Base-by-base conservation (phyloP, 169 alveolate species). In the Eimeria falciformis region DNA sequence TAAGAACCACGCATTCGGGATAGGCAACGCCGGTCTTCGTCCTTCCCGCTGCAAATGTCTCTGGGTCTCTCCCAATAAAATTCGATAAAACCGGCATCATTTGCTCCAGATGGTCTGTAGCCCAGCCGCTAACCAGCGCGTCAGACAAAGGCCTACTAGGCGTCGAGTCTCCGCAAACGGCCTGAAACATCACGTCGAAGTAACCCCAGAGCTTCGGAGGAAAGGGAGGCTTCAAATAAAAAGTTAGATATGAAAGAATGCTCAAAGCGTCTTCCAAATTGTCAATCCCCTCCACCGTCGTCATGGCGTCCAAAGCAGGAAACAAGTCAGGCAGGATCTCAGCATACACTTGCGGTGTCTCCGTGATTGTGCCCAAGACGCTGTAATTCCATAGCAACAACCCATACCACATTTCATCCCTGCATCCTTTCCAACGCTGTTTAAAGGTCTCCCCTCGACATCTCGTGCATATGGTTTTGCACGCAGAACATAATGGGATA, bases 171-270 rank as follows among this genome's bases (percentile, higher is more conserved):
- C 53, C 62, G 29, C 92, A 65, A 9, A 85, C 84, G 2, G 84
- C 92, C 3, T 66, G 47, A 55, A 18, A 55, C 2, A 85, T 37
- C 3, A 37, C 43, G n/a, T 43, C 71, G 66, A 85, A 85, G 50
- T 46, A 68, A n/a, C 55, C 7, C 92, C 92, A 85, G 21, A 85
- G 73, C 0, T 6, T 47, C 0, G 92, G 84, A 0, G 92, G 92
- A 73, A 85, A 85, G 5, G 92, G 92, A 9, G 92, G 18, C 6
- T 82, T 82, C 40, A 85, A n/a, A 65, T 85, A 85, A n/a, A 5
- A 85, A 12, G 92, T 85, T 25, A 85, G 6, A 45, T 50, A 85
- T 5, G 82, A 14, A 2, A 85, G 82, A 43, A 85, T 65, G 47
- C 29, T 46, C n/a, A 85, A n/a, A 17, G 75, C 68, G 45, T 85